Evolutionary conservation across 495 filamentous ascomycete genomes (phyloP), one percentile per base, ranked within the genome.

Genomic region (Lasiosphaeria miniovina): DNA sequence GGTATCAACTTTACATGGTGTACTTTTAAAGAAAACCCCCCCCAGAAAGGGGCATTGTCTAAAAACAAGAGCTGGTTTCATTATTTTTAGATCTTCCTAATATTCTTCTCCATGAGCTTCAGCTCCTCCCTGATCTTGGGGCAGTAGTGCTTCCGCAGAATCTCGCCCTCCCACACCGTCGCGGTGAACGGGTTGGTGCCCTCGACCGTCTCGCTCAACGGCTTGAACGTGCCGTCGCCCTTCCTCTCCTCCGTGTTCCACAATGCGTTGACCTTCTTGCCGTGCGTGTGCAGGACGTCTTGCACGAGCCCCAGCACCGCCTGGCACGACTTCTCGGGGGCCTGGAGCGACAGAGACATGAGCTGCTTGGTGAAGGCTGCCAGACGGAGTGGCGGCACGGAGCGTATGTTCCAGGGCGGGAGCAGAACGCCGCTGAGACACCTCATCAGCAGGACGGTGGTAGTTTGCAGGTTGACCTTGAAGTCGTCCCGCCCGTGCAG

Each of bases 301-400:
- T 78, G 80, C 51, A 97, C 70, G 5, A 98, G 75, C 0, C 84
- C 86, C 1, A 96, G 74, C 34, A 90, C 80, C 3, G 93, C 94
- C 59, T 90, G 74, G 49, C 84, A 81, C 2, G 89, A 93, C 68
- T 94, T 96, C 74, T 96, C 93, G 0, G 94, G 94, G 33, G 93
- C 71, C 59, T 98, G 94, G 34, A 98, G 80, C 0, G 91, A 84
- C 10, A 82, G 75, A 0, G 89, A 88, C 77, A 93, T 82, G 6
- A 98, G 83, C 62, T 95, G 90, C 76, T 98, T 98, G n/a, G 86
- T 82, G 77, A 98, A 98, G 11, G 90, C 87, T 38, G 89, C 93
- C 32, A 97, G 77, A n/a, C 93, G 84, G 8, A 88, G 70, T 0
- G 93, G 91, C 1, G 84, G 87, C 49, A 86, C 86, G 31, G 79